Percentiles rank a stretch among this genome's conserved stretches.
Conservation (phyloP, 2,329 filamentous ascomycete genomes). For the Apiospora pterosperma region DNA sequence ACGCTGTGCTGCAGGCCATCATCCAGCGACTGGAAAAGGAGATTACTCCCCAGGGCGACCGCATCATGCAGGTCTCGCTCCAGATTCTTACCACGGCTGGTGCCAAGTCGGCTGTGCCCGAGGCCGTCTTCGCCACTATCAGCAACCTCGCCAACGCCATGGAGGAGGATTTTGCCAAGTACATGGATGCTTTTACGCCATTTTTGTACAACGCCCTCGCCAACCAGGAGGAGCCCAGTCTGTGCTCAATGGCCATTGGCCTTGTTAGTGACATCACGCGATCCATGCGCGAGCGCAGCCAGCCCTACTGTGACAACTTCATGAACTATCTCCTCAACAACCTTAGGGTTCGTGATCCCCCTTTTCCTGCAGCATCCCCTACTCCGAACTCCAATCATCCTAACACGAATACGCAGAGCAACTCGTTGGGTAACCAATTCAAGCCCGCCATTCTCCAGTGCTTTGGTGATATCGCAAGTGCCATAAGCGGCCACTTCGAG, state of each 20-base stretch:
- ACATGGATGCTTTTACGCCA: conserved; percentile 93
- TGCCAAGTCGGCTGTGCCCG: conserved; percentile 88
- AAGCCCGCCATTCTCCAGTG: conserved; percentile 98
- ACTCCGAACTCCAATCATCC: conserved; percentile 7
- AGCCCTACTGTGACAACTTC: conserved; percentile 94
- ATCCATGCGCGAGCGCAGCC: conserved; percentile 82
- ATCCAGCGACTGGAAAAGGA: conserved; percentile 89
- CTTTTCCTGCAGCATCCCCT: conserved; percentile 1
- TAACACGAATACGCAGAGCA: conserved; percentile 57
- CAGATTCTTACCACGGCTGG: conserved; percentile 75
- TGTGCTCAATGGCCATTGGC: conserved; percentile 96
- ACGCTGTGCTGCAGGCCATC: conserved; percentile 87
- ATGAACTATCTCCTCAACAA: conserved; percentile 98
- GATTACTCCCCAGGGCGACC: conserved; percentile 83
- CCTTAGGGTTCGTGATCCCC: conserved; percentile 57
- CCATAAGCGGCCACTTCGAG: conserved; percentile 89
- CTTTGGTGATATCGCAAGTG: conserved; percentile 95
- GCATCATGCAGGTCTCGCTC: conserved; percentile 87
- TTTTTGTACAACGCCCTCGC: conserved; percentile 91
- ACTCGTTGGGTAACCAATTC: conserved; percentile 88
- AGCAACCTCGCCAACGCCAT: conserved; percentile 88
- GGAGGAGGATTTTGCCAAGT: conserved; percentile 90
- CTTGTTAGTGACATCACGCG: conserved; percentile 95
- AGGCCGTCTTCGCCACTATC: conserved; percentile 88
- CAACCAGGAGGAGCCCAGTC: conserved; percentile 90